phyloP scores from a whole-genome alignment of 345 rosid genomes.

The Melastoma malabathricum region DNA sequence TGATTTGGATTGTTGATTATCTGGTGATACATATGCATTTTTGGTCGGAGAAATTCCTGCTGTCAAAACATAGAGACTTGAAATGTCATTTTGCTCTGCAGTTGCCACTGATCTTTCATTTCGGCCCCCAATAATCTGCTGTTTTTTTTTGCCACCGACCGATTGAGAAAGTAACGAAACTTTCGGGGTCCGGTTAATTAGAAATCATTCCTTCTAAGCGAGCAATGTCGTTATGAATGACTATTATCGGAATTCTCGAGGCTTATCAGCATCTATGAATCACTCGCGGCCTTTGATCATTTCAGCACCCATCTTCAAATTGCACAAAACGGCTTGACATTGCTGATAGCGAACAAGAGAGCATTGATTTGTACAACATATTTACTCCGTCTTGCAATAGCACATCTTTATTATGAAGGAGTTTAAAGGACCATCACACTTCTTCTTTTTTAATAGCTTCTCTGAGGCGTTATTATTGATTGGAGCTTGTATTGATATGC shows the following conservation, averaged over 20 bases:
- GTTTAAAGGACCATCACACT: constrained; percentile 56
- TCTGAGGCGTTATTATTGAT: neutral
- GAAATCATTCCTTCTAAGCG: constrained; percentile 29
- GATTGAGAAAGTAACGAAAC: no score
- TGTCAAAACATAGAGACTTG: constrained; percentile 73
- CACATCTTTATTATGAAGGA: constrained; percentile 37
- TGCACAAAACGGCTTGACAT: constrained; percentile 41
- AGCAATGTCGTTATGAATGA: constrained; percentile 96
- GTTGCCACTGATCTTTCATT: constrained; percentile 60
- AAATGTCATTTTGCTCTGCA: constrained; percentile 97
- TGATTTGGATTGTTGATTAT: constrained; percentile 24
- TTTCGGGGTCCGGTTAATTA: no score
- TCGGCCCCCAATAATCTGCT: constrained; percentile 47
- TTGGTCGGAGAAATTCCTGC: constrained; percentile 93
- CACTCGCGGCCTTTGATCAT: constrained; percentile 39
- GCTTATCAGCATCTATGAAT: constrained; percentile 46
- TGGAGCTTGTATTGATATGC: neutral
- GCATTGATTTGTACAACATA: constrained; percentile 78
- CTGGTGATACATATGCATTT: constrained; percentile 80
- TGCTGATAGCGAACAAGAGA: constrained; percentile 62
- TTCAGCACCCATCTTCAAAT: constrained; percentile 54
- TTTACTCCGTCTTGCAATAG: constrained; percentile 61
- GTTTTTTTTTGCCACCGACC: constrained; percentile 15
- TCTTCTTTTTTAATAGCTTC: constrained; percentile 14
- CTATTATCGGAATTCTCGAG: constrained; percentile 56